Conservation (phyloP, 1,139 yeast species). For the Yamadazyma blattariae region DNA sequence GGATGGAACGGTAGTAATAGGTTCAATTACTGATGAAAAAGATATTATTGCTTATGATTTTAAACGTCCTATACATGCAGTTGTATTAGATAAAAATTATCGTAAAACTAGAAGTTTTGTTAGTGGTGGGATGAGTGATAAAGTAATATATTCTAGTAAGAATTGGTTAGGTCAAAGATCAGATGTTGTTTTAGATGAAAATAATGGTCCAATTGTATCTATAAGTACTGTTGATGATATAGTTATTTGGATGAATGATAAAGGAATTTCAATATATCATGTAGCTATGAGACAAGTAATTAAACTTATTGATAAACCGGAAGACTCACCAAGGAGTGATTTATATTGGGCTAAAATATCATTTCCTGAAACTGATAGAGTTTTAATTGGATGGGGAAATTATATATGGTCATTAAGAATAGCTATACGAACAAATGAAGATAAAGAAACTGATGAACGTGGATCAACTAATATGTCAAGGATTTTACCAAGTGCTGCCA, state of each 20-base stretch:
- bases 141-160: slow-evolving; percentile 67
- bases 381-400: slow-evolving; percentile 82
- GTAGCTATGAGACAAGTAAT: slow-evolving; percentile 44
- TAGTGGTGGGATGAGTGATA: slow-evolving; percentile 91
- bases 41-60: slow-evolving; percentile 78
- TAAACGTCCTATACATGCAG: slow-evolving; percentile 85
- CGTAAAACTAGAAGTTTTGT: slow-evolving; percentile 59
- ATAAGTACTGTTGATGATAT: slow-evolving; percentile 60
- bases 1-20: slow-evolving; percentile 89
- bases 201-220: slow-evolving; percentile 71
- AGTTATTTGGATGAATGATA: slow-evolving; percentile 81
- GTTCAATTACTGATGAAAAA: slow-evolving; percentile 58
- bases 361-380: slow-evolving; percentile 63
- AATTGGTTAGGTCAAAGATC: slow-evolving; percentile 85
- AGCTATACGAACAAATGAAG: slow-evolving; percentile 21
- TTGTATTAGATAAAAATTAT: slow-evolving; percentile 74
- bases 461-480: slow-evolving; percentile 22
- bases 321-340: slow-evolving; percentile 68
- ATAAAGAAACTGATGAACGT: slow-evolving; percentile 8
- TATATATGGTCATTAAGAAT: slow-evolving; percentile 72
- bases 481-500: slow-evolving; percentile 64
- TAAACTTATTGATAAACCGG: slow-evolving; percentile 54
- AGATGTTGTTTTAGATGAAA: slow-evolving; percentile 62
- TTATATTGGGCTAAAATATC: slow-evolving; percentile 80
- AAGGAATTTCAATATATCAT: slow-evolving; percentile 66